Evolutionary conservation across 192 early-diverging fungal genomes (phyloP).

Genomic region (Allomyces javanicus): DNA sequence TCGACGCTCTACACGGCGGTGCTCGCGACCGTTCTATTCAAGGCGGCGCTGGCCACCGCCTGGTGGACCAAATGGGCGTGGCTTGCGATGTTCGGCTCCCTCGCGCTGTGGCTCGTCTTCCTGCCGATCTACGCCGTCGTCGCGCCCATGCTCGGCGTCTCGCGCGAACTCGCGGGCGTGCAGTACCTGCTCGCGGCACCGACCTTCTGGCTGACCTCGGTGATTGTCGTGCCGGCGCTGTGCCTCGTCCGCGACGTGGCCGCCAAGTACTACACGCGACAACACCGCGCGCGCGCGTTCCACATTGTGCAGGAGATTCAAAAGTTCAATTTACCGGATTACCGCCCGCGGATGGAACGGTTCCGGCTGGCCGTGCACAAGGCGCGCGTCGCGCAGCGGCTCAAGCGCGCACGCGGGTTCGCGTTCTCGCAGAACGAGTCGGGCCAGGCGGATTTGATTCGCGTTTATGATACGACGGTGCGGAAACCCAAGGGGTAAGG

Average conservation of each 20-base stretch:
- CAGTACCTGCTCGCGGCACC: too few relatives aligned
- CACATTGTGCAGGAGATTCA: conserved; percentile 98
- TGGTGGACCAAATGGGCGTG: conserved; percentile 91
- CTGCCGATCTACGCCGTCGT: conserved; percentile 66
- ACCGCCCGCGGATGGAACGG: conserved; percentile 88
- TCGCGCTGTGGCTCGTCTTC: conserved; percentile 73
- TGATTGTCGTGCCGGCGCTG: conserved; percentile 62
- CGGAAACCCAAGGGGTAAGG: conserved; percentile 37
- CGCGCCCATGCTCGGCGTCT: conserved; percentile 41
- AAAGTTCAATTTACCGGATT: conserved; percentile 97
- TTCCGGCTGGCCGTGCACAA: conserved; percentile 98
- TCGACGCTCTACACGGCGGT: conserved; percentile 74
- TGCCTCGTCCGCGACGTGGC: conserved; percentile 72
- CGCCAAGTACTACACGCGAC: conserved; percentile 78
- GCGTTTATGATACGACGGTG: conserved; percentile 53
- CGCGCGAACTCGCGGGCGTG: conserved; percentile 21
- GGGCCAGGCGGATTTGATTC: conserved; percentile 69
- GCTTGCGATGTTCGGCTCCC: conserved; percentile 74
- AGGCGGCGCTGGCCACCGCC: conserved; percentile 62
- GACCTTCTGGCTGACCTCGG: conserved; percentile 57
- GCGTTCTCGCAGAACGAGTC: conserved; percentile 95
- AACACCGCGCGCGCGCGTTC: conserved; percentile 60
- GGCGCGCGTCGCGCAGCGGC: conserved; percentile 73
- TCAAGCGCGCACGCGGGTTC: conserved; percentile 82
- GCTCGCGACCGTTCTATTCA: conserved; percentile 69